Evolutionary conservation across 1,139 yeast species (phyloP).

Genomic region (Diutina ranongensis): DNA sequence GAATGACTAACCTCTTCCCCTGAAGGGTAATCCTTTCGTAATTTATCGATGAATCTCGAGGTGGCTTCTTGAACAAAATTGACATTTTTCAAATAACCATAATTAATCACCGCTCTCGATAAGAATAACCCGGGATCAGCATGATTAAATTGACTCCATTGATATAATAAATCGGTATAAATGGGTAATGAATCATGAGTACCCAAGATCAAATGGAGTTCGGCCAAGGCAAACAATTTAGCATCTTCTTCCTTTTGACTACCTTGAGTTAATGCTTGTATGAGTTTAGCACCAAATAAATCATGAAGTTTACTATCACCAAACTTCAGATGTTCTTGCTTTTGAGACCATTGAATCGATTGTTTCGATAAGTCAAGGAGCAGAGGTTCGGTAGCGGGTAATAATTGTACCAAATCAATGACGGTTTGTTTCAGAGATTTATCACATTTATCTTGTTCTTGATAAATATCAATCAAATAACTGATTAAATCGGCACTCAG

Average conservation of each 20-base stretch:
- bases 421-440: slow-evolving; percentile 27
- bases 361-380: slow-evolving; percentile 56
- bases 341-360: slow-evolving; percentile 52
- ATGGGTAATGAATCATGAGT: slow-evolving; percentile 44
- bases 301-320: slow-evolving; percentile 75
- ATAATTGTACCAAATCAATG: slow-evolving; percentile 29
- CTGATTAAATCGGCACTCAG: slow-evolving; percentile 71
- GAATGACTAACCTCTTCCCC: slow-evolving; percentile 7
- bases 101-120: slow-evolving; percentile 59
- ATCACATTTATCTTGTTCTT: slow-evolving; percentile 31
- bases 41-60: slow-evolving; percentile 23
- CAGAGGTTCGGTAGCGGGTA: slow-evolving; percentile 59
- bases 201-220: slow-evolving; percentile 57
- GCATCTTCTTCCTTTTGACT: slow-evolving; percentile 19
- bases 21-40: slow-evolving; percentile 9
- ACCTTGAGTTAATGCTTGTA: slow-evolving; percentile 16
- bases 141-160: slow-evolving; percentile 36
- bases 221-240: slow-evolving; percentile 31
- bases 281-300: slow-evolving; percentile 57
- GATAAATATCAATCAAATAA: slow-evolving; percentile 61
- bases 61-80: slow-evolving; percentile 42
- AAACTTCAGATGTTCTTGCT: slow-evolving; percentile 32
- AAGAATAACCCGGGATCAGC: slow-evolving; percentile 40
- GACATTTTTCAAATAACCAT: slow-evolving; percentile 51
- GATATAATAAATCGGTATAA: slow-evolving; percentile 43